A percentile compares a stretch with the other conserved stretches of the same genome.
These are phyloP conservation scores for Bipolaris victoriae DNA, from an alignment of 2,329 filamentous ascomycete genomes.

Conservation along the genomic window DNA sequence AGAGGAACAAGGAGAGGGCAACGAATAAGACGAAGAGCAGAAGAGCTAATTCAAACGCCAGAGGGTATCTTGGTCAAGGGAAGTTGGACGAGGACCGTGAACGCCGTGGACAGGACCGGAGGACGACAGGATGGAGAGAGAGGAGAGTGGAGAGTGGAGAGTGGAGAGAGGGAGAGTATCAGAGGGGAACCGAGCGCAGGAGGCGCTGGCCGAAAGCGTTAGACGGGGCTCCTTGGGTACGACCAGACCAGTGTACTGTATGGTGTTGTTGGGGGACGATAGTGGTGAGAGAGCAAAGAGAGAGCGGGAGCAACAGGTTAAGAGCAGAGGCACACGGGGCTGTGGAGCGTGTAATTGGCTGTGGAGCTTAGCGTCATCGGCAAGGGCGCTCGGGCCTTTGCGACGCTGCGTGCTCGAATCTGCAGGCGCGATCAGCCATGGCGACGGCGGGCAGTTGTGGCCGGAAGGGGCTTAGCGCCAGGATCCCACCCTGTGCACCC, in stretches of 20 bases:
- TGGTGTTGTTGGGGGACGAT: constrained; percentile 32
- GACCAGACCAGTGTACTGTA: constrained; percentile 43
- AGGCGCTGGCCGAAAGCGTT: constrained; percentile 52
- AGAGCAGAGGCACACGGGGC: constrained; percentile 27
- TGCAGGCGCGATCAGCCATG: constrained; percentile 28
- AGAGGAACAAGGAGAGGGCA: background rate
- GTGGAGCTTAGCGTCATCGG: constrained; percentile 26
- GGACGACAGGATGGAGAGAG: constrained; percentile 36
- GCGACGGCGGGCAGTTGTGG: constrained; percentile 8
- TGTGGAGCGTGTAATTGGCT: constrained; percentile 28
- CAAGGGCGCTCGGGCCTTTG: constrained; percentile 21
- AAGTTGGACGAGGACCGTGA: constrained; percentile 44
- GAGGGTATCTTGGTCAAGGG: constrained; percentile 46
- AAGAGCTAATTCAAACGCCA: constrained; percentile 34
- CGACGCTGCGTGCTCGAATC: constrained; percentile 13
- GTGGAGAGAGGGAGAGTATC: constrained; percentile 15
- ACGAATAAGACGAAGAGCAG: background rate
- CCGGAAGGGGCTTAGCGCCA: constrained; percentile 8
- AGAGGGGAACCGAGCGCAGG: constrained; percentile 48
- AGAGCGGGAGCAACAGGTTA: constrained; percentile 37
- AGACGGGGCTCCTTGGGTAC: constrained; percentile 41
- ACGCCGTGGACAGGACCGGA: constrained; percentile 46
- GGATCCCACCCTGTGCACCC: constrained; percentile 8
- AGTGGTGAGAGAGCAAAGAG: constrained; percentile 35
- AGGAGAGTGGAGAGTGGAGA: background rate